A percentile compares a stretch with the other conserved stretches of the same genome.
Evolutionary conservation across 2,329 filamentous ascomycete genomes (phyloP).

Genomic region (Cladorrhinum sp.): DNA sequence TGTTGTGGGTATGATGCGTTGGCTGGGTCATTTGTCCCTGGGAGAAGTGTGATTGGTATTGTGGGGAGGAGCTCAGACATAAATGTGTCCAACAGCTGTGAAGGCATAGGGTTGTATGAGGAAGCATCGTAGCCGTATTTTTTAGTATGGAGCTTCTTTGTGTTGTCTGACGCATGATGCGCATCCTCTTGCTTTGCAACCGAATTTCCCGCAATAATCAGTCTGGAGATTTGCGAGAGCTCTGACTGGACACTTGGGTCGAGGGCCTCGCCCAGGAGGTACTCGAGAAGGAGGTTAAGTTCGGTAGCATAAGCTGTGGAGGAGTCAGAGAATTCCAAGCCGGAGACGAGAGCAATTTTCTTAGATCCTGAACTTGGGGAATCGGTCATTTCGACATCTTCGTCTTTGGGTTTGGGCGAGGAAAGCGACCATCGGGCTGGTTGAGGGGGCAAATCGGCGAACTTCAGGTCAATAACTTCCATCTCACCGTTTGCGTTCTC

Average conservation of each 20-base stretch:
- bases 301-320: constrained; percentile 69
- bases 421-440: constrained; percentile 74
- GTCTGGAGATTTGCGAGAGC: constrained; percentile 68
- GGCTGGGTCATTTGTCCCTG: constrained; percentile 80
- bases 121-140: constrained; percentile 95
- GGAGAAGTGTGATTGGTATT: constrained; percentile 83
- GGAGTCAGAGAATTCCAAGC: constrained; percentile 75
- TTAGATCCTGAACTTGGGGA: constrained; percentile 27
- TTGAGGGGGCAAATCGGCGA: constrained; percentile 82
- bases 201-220: constrained; percentile 91
- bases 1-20: constrained; percentile 90
- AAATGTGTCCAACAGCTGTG: constrained; percentile 79
- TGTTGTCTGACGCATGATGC: constrained; percentile 25
- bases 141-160: constrained; percentile 54
- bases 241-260: constrained; percentile 57
- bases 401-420: constrained; percentile 41
- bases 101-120: constrained; percentile 82
- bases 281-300: constrained; percentile 78
- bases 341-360: constrained; percentile 82
- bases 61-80: constrained; percentile 77
- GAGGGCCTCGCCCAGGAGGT: constrained; percentile 77
- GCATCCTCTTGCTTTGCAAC: constrained; percentile 49
- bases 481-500: constrained; percentile 92
- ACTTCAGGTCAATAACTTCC: constrained; percentile 84
- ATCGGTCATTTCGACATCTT: constrained; percentile 58